These are phyloP conservation scores for Macadamia tetraphylla DNA, from an alignment of 164 flowering plant genomes.

Conservation along the genomic window DNA sequence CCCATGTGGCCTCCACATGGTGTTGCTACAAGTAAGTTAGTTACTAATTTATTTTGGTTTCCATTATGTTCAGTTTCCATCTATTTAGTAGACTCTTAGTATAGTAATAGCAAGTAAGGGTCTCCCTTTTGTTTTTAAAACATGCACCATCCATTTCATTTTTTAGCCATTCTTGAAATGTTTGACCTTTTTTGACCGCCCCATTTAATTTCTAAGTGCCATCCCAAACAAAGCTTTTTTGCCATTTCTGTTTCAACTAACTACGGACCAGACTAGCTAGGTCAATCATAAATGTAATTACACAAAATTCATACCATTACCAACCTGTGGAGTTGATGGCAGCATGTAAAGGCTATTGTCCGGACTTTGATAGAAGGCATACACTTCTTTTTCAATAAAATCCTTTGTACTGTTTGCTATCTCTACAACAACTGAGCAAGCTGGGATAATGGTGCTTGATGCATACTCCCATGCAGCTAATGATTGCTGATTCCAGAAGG, in stretches of 20 bases:
- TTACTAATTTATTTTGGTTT: no score
- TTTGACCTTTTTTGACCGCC: no score
- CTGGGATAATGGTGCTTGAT: constrained; percentile 87
- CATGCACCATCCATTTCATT: no score
- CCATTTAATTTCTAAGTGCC: no score
- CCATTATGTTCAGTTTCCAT: no score
- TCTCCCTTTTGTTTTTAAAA: no score
- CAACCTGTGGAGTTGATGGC: constrained; percentile 94
- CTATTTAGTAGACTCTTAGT: no score
- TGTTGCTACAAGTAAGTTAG: no score
- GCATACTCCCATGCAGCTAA: constrained; percentile 90
- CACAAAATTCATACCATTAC: constrained; percentile 5
- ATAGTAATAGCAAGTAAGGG: no score
- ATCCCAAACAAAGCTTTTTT: background rate
- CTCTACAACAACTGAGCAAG: constrained; percentile 62
- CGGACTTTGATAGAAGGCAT: constrained; percentile 80
- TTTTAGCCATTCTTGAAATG: no score
- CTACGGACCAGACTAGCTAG: background rate
- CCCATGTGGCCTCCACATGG: no score
- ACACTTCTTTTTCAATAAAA: constrained; percentile 81
- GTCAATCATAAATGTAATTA: background rate
- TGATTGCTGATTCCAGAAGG: constrained; percentile 96
- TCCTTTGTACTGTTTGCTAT: constrained; percentile 76
- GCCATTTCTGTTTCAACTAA: no score
- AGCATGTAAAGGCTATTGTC: constrained; percentile 95